Evolutionary conservation across 306 rosid genomes (phyloP), one percentile per base, ranked within the genome.

Genomic region (Macrotyloma uniflorum): DNA sequence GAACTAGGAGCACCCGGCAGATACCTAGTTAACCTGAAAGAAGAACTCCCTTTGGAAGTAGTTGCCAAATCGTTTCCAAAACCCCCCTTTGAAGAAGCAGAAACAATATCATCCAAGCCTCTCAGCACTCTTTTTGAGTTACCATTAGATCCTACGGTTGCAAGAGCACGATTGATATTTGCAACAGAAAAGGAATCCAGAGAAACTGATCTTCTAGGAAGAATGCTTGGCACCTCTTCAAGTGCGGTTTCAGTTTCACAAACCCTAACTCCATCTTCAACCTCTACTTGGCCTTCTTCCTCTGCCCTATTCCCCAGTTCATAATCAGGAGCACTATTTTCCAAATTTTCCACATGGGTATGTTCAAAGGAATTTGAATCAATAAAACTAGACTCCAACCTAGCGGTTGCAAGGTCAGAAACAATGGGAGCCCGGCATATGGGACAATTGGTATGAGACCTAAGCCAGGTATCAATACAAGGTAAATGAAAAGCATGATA

Each of bases 401-500:
- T 36, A 1, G 62, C 28, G 28, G 70, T 14, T 7, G 53, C 12
- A 32, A 82, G 79, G 15, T 63, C 35, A 1, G 32, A 40, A 18
- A 90, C 85, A 11, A 91, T 85, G 0, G 97, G 97, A 19, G 98
- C 96, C 0, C 97, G 91, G 54, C 98, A 93, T 88, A 87, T 67
- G 43, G 98, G 98, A 49, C 98, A 93, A 24, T 86, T 93, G 20
- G 96, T 93, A 67, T 93, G 98, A 0, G 98, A 91, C n/a, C 83
- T 50, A 32, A 93, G 97, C 98, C 98, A 93, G 0, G 97, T 93
- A 67, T 93, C 98, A 73, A 93, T 91, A 76, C 98, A 93, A 33
- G 86, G 88, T 9, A 87, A 38, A 79, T 93, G 98, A 83, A 93
- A 93, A 78, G 98, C 98, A 76, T 93, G 98, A 61, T 82, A 77